Conservation (phyloP, 2,329 filamentous ascomycete species). For the Fusarium xyrophilum region DNA sequence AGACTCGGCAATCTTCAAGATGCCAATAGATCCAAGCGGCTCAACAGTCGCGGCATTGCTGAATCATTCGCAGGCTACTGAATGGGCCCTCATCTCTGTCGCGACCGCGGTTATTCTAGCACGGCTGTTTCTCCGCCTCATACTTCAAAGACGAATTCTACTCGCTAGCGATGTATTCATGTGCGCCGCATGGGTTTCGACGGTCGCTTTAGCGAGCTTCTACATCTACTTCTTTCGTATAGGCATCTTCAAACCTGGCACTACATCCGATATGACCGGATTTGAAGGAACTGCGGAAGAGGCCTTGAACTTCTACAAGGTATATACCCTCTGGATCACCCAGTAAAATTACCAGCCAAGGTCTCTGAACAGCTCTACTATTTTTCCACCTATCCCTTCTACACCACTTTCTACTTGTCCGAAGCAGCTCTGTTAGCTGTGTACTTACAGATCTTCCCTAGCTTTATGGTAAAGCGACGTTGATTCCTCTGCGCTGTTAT, state of each 20-base stretch:
- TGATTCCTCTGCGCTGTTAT: slow-evolving; percentile 17
- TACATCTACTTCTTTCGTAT: neutral
- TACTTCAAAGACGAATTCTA: slow-evolving; percentile 3
- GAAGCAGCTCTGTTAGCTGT: slow-evolving; percentile 15
- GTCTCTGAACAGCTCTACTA: neutral
- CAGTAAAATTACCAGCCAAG: neutral
- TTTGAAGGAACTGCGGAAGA: slow-evolving; percentile 1
- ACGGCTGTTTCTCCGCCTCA: slow-evolving; percentile 4
- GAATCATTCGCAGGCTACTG: neutral
- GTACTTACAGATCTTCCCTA: slow-evolving; percentile 14
- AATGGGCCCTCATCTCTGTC: slow-evolving; percentile 11
- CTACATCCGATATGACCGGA: neutral
- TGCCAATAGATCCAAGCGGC: slow-evolving; percentile 4
- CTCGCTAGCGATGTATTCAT: slow-evolving; percentile 15
- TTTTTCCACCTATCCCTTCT: neutral
- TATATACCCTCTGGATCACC: too few relatives aligned
- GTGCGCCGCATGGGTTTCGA: slow-evolving; percentile 11
- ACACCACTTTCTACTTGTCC: neutral
- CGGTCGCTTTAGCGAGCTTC: neutral
- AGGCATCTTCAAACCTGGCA: neutral
- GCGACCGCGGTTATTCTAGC: slow-evolving; percentile 6
- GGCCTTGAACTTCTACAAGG: slow-evolving; percentile 5
- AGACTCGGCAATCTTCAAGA: neutral
- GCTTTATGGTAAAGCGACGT: slow-evolving; percentile 20
- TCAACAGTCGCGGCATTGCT: neutral